Base-by-base conservation (phyloP, 495 filamentous ascomycete genomes). In the Penicillium canescens region DNA sequence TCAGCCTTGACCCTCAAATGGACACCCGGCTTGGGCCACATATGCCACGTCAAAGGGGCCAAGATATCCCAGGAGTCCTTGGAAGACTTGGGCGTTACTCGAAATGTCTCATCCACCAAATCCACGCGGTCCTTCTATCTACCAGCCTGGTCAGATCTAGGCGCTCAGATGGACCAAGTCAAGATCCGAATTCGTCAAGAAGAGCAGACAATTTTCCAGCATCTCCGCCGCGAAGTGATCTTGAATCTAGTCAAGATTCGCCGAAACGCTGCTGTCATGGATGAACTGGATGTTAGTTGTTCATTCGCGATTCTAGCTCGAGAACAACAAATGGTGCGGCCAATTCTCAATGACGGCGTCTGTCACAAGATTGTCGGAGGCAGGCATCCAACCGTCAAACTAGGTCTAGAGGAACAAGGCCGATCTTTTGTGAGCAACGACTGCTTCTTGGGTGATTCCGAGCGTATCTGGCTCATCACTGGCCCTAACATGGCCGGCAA, bases 401-500 rank as follows among this genome's bases (percentile, higher is more conserved):
- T 83, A 18, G 89, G 90, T 0, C 78, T 98, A 0, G 78, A 82
- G 52, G 85, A 89, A 47, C 84, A 91, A 64, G 94, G 94, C 3
- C 82, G 90, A 28, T 83, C 75, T 3, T 98, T 98, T 61, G 86
- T 89, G 26, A 80, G 84, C 46, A 98, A 98, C 51, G 90, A 96
- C 70, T 95, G 91, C 75, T 78, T 88, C 39, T 70, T 97, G 13
- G 88, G 87, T 16, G 78, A 76, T 21, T 61, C 75, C 36, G 88
- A 93, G 58, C 76, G 82, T 3, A 79, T 92, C 38, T 93, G 90
- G 87, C 81, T 98, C 23, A 89, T 98, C 56, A 97, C 93, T 1
- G 94, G 94, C 0, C 94, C 95, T n/a, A 98, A 98, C 74, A 98
- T 98, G 94, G 95, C 87, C 6, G 94, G 94, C 26, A 98, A 98